phyloP scores from a whole-genome alignment of 2,329 filamentous ascomycete genomes.

The Elsinoe ampelina region DNA sequence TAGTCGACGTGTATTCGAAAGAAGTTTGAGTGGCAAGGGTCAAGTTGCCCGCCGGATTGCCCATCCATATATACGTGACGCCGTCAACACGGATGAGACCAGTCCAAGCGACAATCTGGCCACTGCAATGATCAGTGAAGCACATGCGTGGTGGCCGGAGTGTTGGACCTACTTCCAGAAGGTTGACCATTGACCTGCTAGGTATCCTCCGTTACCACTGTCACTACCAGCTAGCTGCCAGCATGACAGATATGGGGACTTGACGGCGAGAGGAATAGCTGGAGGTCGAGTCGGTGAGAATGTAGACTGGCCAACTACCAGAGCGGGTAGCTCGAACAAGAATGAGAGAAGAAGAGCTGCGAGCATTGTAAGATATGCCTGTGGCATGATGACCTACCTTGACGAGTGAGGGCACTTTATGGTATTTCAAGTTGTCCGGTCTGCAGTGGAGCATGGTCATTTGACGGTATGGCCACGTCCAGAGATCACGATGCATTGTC shows the following conservation, averaged over 20 bases:
- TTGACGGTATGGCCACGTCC: neutral
- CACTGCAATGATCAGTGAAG: constrained; percentile 12
- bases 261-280: constrained; percentile 62
- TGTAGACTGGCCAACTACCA: constrained; percentile 34
- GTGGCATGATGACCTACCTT: neutral
- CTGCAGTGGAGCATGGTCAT: neutral
- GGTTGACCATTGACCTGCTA: constrained; percentile 59
- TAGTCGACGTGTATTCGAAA: constrained; percentile 63
- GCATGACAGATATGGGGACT: constrained; percentile 63
- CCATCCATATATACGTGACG: constrained; percentile 58
- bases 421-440: neutral
- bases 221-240: constrained; percentile 55
- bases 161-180: constrained; percentile 56
- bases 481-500: neutral
- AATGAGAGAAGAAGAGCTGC: constrained; percentile 13
- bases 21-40: constrained; percentile 50
- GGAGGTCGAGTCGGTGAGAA: constrained; percentile 58
- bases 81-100: constrained; percentile 57
- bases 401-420: neutral
- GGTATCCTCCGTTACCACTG: constrained; percentile 54
- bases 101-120: constrained; percentile 18
- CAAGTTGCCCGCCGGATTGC: constrained; percentile 38
- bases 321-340: neutral
- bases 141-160: neutral
- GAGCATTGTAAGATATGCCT: neutral